These are phyloP conservation scores for Pestalotiopsis sp. DNA, from an alignment of 2,329 filamentous ascomycete genomes.

Conservation along the genomic window DNA sequence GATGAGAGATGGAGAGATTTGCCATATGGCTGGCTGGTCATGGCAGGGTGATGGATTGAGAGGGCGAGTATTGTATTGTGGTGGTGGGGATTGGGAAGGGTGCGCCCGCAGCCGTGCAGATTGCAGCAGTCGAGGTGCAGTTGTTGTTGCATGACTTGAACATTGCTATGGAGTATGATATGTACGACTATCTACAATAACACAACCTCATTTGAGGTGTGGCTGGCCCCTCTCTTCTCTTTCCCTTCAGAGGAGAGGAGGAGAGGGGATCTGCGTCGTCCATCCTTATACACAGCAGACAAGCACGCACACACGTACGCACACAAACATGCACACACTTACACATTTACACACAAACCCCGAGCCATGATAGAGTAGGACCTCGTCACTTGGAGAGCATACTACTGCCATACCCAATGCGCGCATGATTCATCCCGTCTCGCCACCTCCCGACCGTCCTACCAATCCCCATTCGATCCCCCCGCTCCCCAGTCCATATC, in stretches of 20 bases:
- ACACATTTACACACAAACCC: not conserved
- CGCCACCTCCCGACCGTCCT: not conserved
- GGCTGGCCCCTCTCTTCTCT: not conserved
- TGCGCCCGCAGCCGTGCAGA: not conserved
- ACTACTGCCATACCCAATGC: not conserved
- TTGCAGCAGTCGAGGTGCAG: not conserved
- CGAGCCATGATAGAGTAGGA: not conserved
- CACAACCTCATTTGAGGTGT: not conserved
- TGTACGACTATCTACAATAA: not conserved
- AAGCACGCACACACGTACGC: not conserved
- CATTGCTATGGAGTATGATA: not conserved
- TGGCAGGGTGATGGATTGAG: not conserved
- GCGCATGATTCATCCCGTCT: not conserved
- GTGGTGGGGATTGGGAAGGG: not conserved
- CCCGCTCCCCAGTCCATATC: not conserved
- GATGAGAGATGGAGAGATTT: not conserved
- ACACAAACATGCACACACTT: not conserved
- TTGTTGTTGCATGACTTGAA: not conserved
- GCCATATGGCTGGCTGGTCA: not conserved
- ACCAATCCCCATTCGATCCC: not conserved
- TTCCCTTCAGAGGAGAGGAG: not conserved
- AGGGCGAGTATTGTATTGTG: not conserved
- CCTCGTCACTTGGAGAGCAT: not conserved
- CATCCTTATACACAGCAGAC: not conserved
- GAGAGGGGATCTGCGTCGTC: not conserved